Evolutionary conservation across 1,284 basidiomycete genomes (phyloP).

Genomic region (Cryptococcus sp.): DNA sequence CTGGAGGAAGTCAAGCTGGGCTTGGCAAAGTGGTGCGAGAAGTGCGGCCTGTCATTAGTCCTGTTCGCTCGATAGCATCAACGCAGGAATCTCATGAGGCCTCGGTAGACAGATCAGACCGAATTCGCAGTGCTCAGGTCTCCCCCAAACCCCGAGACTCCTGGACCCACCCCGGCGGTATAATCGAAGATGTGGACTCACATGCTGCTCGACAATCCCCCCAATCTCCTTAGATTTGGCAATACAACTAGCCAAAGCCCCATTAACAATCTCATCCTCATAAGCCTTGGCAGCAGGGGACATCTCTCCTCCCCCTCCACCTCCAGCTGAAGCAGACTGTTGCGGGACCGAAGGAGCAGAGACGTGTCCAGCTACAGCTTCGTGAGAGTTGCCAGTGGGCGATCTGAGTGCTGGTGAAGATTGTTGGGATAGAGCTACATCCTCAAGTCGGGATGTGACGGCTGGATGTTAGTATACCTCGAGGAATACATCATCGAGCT

Average conservation of each 20-base stretch:
- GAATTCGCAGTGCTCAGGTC: not conserved
- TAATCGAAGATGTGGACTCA: constrained; percentile 47
- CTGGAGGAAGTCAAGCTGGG: constrained; percentile 65
- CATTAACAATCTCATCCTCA: constrained; percentile 66
- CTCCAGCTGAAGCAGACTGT: constrained; percentile 45
- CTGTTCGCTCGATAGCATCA: no score
- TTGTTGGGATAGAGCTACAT: constrained; percentile 61
- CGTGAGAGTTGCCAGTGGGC: constrained; percentile 41
- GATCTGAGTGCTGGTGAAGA: constrained; percentile 29
- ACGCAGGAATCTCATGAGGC: no score
- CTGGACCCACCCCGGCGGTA: no score
- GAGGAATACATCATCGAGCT: not conserved
- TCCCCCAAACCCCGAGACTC: not conserved
- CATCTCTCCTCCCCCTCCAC: constrained; percentile 38
- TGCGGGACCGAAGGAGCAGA: constrained; percentile 32
- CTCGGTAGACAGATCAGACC: not conserved
- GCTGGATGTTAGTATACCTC: constrained; percentile 57
- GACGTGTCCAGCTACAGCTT: constrained; percentile 35
- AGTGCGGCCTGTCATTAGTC: constrained; percentile 57
- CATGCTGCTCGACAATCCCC: constrained; percentile 69
- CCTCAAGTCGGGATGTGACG: constrained; percentile 89
- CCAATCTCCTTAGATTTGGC: constrained; percentile 71
- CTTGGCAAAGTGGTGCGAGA: constrained; percentile 65
- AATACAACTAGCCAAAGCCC: constrained; percentile 67
- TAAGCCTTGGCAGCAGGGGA: constrained; percentile 68